Base-by-base conservation (phyloP, 768 basidiomycete species). In the Hygrophorus pudorinus region DNA sequence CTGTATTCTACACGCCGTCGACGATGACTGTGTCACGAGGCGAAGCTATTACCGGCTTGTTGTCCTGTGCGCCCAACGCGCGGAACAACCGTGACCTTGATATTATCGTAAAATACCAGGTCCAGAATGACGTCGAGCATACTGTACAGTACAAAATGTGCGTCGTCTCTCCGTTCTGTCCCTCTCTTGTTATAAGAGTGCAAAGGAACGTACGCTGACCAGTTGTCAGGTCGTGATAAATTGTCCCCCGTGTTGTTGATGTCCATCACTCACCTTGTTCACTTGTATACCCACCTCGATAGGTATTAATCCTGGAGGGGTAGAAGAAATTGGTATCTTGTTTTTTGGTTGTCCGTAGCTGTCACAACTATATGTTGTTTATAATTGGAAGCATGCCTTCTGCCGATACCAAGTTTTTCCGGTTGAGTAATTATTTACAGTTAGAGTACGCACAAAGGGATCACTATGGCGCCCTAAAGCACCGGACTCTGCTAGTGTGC, bases 71-170 rank as follows among this genome's bases (percentile, higher is more conserved):
- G 3, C 96, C 96, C 16, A 99, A 99, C 64, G 71, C 74, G 37
- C 78, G 85, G 53, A 99, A 99, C 67, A 87, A 87, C 61, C 84
- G 96, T 37, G 96, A 99, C 58, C 72, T 99, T 36, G 96, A 98
- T 61, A 98, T 99, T 61, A 62, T 62, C 17, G 75, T 98, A 54
- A 66, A 75, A 44, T 96, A 92, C 68, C 68, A 77, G 55, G 58
- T 72, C 16, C 51, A 55, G 11, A 52, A 56, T 14, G 58, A 64
- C 4, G 59, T 59, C 27, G 65, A 71, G 44, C 45, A 59, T 54
- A 63, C 53, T 27, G 68, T 87, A 52, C 67, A 81, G 4, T 91
- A 88, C 63, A 89, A 87, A 69, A 91, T 91, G 87, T 91, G 73
- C 78, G 87, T 59, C 55, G 47, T 16, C 38, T 46, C 36, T 45